Conservation (phyloP, 116 monocot species). For the Posidonia oceanica region DNA sequence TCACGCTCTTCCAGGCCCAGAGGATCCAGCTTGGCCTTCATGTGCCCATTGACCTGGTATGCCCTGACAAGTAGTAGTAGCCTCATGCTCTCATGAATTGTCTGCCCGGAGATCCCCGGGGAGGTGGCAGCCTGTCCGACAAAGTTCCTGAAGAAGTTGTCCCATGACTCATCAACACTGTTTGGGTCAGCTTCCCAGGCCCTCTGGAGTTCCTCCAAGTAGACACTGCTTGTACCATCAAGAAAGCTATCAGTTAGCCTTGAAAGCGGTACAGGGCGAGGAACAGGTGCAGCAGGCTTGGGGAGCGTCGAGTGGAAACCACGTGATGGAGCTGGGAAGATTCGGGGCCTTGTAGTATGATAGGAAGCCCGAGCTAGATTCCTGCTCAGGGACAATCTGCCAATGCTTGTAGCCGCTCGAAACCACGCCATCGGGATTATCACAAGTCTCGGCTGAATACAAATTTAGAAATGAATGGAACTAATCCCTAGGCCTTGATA, state of each 20-base stretch:
- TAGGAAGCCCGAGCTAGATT: slow-evolving; percentile 14
- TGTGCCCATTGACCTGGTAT: slow-evolving; percentile 29
- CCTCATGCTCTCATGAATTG: slow-evolving; percentile 47
- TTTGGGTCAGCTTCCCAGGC: slow-evolving; percentile 34
- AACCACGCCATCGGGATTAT: slow-evolving; percentile 19
- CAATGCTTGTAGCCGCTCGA: slow-evolving; percentile 14
- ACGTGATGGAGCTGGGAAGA: slow-evolving; percentile 4
- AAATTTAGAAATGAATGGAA: too few relatives aligned
- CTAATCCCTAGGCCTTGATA: too few relatives aligned
- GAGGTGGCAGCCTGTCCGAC: slow-evolving; percentile 37
- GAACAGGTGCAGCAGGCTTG: slow-evolving; percentile 15
- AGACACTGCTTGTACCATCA: slow-evolving; percentile 22
- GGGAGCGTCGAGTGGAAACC: slow-evolving; percentile 12
- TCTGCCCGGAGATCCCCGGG: slow-evolving; percentile 40
- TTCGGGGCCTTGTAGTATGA: slow-evolving; percentile 9
- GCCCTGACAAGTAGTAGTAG: slow-evolving; percentile 29
- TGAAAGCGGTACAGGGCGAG: slow-evolving; percentile 22
- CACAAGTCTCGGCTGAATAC: too few relatives aligned
- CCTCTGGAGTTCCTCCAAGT: slow-evolving; percentile 26
- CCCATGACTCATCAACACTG: slow-evolving; percentile 43
- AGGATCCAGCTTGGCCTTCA: slow-evolving; percentile 28
- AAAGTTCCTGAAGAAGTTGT: slow-evolving; percentile 36
- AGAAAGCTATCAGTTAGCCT: slow-evolving; percentile 26
- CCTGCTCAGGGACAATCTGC: slow-evolving; percentile 14
- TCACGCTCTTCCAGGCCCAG: slow-evolving; percentile 18